A percentile compares a stretch with the other conserved stretches of the same genome.
Evolutionary conservation across 306 rosid genomes (phyloP).

Genomic region (Trifolium subterraneum): DNA sequence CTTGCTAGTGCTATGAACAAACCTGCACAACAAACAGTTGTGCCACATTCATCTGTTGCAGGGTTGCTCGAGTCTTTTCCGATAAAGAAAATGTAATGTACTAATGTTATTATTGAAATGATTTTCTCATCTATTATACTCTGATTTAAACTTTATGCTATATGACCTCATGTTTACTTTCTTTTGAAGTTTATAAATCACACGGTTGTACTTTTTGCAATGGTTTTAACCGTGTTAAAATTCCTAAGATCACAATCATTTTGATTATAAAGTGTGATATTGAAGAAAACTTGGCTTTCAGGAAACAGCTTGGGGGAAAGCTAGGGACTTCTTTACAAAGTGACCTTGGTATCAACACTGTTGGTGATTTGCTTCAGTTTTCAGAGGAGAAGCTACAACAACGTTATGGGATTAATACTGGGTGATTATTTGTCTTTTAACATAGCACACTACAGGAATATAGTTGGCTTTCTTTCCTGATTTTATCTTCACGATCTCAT

Average conservation of each 20-base stretch:
- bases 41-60: constrained; percentile 77
- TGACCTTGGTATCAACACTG: constrained; percentile 82
- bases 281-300: constrained; percentile 48
- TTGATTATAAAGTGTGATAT: constrained; percentile 21
- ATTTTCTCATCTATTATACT: constrained; percentile 22
- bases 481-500: constrained; percentile 6
- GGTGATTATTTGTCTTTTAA: constrained; percentile 53
- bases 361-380: constrained; percentile 83
- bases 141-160: neutral
- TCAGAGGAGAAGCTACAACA: constrained; percentile 89
- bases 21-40: constrained; percentile 98
- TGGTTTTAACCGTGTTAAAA: constrained; percentile 32
- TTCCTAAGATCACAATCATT: constrained; percentile 13
- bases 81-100: constrained; percentile 79
- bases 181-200: constrained; percentile 38
- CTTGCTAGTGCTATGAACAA: constrained; percentile 94
- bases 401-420: constrained; percentile 83
- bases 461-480: constrained; percentile 22
- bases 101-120: constrained; percentile 33
- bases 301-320: constrained; percentile 99
- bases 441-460: constrained; percentile 21
- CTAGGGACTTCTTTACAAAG: constrained; percentile 83
- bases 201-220: constrained; percentile 11
- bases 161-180: constrained; percentile 19
- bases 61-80: constrained; percentile 88